Evolutionary conservation across 345 rosid species (phyloP).

Genomic region (Syzygium aqueum): DNA sequence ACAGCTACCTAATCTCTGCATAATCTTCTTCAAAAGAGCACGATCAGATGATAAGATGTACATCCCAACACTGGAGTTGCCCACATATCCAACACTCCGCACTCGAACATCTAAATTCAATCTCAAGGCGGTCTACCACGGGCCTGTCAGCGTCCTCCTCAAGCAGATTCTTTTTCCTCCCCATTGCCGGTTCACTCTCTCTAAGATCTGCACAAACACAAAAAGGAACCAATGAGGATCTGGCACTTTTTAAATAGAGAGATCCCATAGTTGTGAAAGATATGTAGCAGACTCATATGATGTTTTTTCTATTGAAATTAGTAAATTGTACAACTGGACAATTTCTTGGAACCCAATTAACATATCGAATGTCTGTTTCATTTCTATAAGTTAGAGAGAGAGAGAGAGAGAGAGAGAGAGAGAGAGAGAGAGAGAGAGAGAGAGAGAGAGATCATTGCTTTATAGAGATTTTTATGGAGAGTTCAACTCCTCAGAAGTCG

Average conservation of each 20-base stretch:
- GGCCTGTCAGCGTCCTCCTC: slow-evolving; percentile 85
- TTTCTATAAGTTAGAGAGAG: neutral
- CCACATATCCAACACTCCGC: neutral
- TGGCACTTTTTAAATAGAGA: neutral
- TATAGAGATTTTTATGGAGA: neutral
- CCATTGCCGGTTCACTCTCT: slow-evolving; percentile 33
- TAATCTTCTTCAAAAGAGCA: neutral
- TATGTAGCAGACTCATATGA: neutral
- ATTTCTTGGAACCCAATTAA: neutral
- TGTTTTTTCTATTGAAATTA: neutral
- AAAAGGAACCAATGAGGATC: neutral
- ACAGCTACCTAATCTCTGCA: neutral
- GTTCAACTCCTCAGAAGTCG: neutral
- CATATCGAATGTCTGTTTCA: neutral
- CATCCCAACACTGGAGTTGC: neutral
- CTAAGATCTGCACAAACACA: slow-evolving; percentile 7
- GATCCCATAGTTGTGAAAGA: neutral
- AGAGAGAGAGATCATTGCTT: neutral
- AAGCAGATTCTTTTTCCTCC: slow-evolving; percentile 62
- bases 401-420: neutral
- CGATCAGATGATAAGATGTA: neutral
- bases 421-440: neutral
- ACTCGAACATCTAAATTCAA: neutral
- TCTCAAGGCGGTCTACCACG: slow-evolving; percentile 42
- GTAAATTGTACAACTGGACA: neutral